Conservation (phyloP, 441 rosid genomes). For the Dalechampia spathulata region DNA sequence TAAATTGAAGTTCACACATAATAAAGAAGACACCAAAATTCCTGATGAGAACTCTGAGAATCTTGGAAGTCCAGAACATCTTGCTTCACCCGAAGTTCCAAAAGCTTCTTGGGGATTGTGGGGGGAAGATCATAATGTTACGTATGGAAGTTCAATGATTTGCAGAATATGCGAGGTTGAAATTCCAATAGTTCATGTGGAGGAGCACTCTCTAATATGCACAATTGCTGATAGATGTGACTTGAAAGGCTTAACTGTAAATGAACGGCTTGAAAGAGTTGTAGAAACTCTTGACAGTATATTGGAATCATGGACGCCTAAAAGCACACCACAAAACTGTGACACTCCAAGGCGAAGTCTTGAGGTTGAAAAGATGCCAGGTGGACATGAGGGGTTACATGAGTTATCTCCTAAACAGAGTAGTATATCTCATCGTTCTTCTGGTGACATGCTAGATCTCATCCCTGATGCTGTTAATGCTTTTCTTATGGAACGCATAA, state of each 20-base stretch:
- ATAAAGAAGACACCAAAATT: slow-evolving; percentile 36
- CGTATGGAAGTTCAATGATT: slow-evolving; percentile 86
- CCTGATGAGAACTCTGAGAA: slow-evolving; percentile 40
- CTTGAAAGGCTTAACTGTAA: slow-evolving; percentile 76
- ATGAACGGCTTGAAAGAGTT: slow-evolving; percentile 84
- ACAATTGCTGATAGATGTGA: slow-evolving; percentile 97
- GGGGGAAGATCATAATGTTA: slow-evolving; percentile 53
- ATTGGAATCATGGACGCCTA: slow-evolving; percentile 80
- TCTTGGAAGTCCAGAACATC: slow-evolving; percentile 45
- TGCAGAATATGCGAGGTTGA: slow-evolving; percentile 99
- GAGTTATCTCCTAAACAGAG: slow-evolving; percentile 33
- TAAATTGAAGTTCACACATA: slow-evolving; percentile 28
- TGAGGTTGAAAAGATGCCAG: slow-evolving; percentile 32
- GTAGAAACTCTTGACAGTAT: slow-evolving; percentile 85
- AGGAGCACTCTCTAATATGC: slow-evolving; percentile 94
- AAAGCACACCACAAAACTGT: slow-evolving; percentile 52
- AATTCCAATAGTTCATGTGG: slow-evolving; percentile 96
- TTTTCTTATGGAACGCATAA: slow-evolving; percentile 43
- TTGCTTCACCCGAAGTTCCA: slow-evolving; percentile 32
- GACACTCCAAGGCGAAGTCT: slow-evolving; percentile 45
- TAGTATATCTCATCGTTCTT: slow-evolving; percentile 35
- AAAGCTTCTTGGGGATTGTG: slow-evolving; percentile 62
- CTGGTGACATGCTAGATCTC: slow-evolving; percentile 53
- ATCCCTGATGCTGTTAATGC: slow-evolving; percentile 48
- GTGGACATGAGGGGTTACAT: slow-evolving; percentile 38